phyloP scores from a whole-genome alignment of 345 rosid genomes.

The Isatis tinctoria region DNA sequence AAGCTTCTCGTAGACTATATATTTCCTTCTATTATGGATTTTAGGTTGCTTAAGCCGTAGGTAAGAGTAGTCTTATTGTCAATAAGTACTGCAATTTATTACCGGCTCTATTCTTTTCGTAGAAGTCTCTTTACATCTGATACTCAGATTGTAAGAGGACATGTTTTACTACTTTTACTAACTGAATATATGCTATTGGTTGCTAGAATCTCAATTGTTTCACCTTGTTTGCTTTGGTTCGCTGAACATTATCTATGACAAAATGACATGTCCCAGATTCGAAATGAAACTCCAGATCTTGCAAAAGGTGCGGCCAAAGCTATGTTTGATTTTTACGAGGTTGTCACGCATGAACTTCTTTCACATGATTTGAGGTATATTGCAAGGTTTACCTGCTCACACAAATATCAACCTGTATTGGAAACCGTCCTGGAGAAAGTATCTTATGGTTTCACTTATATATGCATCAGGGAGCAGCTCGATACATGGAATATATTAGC shows the following conservation, averaged over 20 bases:
- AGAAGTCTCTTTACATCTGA: not conserved
- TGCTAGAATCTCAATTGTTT: conserved; percentile 13
- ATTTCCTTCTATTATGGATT: not conserved
- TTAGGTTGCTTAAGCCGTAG: not conserved
- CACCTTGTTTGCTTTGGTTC: conserved; percentile 16
- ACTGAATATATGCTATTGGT: not conserved
- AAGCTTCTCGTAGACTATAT: not conserved
- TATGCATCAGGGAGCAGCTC: conserved; percentile 73
- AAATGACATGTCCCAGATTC: conserved; percentile 53
- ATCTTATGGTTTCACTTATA: conserved; percentile 11
- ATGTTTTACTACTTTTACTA: not conserved
- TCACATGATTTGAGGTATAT: conserved; percentile 78
- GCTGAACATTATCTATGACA: conserved; percentile 14
- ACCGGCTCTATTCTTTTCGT: not conserved
- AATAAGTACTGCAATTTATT: not conserved
- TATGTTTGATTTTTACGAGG: conserved; percentile 70
- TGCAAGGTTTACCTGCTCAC: not conserved
- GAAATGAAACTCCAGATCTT: conserved; percentile 65
- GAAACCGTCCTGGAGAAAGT: not conserved
- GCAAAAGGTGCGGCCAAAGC: conserved; percentile 92
- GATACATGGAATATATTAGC: conserved; percentile 95
- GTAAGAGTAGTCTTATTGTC: not conserved
- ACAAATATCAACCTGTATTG: conserved; percentile 3
- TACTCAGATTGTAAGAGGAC: conserved; percentile 3
- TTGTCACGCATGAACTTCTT: conserved; percentile 83